A percentile compares a stretch with the other conserved stretches of the same genome.
These are phyloP conservation scores for Clavaria fumosa DNA, from an alignment of 768 basidiomycete genomes.

Conservation along the genomic window DNA sequence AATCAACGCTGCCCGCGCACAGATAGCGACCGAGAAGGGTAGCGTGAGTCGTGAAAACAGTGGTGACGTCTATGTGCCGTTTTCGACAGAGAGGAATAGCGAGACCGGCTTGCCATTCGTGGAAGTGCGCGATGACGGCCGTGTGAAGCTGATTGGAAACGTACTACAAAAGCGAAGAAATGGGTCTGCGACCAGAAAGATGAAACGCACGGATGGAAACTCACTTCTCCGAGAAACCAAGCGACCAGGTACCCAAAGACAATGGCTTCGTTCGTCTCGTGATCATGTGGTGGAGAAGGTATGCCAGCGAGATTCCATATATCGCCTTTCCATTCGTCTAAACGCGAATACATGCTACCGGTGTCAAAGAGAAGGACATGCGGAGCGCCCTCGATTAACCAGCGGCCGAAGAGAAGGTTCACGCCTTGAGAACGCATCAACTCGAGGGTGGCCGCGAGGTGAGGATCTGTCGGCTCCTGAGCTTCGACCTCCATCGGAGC, in stretches of 20 bases:
- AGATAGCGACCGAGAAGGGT: slow-evolving; percentile 97
- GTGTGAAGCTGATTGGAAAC: slow-evolving; percentile 64
- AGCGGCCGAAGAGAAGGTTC: slow-evolving; percentile 89
- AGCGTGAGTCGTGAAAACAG: slow-evolving; percentile 97
- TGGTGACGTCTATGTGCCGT: slow-evolving; percentile 94
- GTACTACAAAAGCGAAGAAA: slow-evolving; percentile 36
- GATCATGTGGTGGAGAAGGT: slow-evolving; percentile 89
- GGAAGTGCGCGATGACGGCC: slow-evolving; percentile 94
- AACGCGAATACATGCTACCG: slow-evolving; percentile 65
- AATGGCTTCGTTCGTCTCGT: slow-evolving; percentile 97
- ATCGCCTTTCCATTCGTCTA: slow-evolving; percentile 99
- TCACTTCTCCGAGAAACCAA: slow-evolving; percentile 98
- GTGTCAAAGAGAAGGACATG: slow-evolving; percentile 94
- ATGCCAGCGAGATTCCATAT: slow-evolving; percentile 98
- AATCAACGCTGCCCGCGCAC: slow-evolving; percentile 95
- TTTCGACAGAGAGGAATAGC: slow-evolving; percentile 92
- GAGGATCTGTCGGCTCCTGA: slow-evolving; percentile 72
- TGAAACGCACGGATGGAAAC: slow-evolving; percentile 16
- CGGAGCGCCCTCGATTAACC: slow-evolving; percentile 96
- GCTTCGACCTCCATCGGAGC: slow-evolving; percentile 98
- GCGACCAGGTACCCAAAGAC: slow-evolving; percentile 95
- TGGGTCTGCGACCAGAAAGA: no score
- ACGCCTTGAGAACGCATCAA: slow-evolving; percentile 81
- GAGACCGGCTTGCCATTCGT: slow-evolving; percentile 98
- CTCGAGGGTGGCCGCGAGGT: slow-evolving; percentile 61